Evolutionary conservation across 345 rosid genomes (phyloP).

Genomic region (Eutrema japonicum): DNA sequence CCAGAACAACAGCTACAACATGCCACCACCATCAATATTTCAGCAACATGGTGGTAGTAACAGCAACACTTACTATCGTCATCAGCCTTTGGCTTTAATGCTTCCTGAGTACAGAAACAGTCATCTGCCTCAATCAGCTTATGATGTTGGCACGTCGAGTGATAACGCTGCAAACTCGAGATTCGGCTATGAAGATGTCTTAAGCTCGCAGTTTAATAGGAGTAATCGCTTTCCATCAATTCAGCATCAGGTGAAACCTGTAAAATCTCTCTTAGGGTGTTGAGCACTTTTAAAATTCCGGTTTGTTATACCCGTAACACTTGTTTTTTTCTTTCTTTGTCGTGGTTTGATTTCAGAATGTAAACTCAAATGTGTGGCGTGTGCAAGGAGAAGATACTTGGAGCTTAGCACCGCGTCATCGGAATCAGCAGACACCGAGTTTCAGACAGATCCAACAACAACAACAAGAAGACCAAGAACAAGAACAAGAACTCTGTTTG

Average conservation of each 20-base stretch:
- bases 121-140: slow-evolving; percentile 69
- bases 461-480: slow-evolving; percentile 57
- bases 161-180: background rate
- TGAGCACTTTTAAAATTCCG: background rate
- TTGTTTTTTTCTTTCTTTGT: background rate
- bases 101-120: slow-evolving; percentile 73
- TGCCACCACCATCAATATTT: slow-evolving; percentile 62
- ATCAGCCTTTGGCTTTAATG: slow-evolving; percentile 64
- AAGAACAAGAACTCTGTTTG: background rate
- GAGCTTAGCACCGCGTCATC: slow-evolving; percentile 62
- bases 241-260: slow-evolving; percentile 57
- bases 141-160: background rate
- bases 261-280: slow-evolving; percentile 5
- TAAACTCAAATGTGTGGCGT: slow-evolving; percentile 63
- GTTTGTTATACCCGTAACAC: background rate
- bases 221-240: background rate
- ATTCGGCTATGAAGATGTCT: too few species aligned
- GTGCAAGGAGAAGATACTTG: slow-evolving; percentile 52
- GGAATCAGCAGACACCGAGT: slow-evolving; percentile 70
- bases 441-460: slow-evolving; percentile 65
- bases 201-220: too few species aligned
- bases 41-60: slow-evolving; percentile 66
- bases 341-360: slow-evolving; percentile 51
- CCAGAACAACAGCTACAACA: slow-evolving; percentile 55
- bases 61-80: slow-evolving; percentile 47